Conservation (phyloP, 139 green algal species). For the Dunaliella primolecta region DNA sequence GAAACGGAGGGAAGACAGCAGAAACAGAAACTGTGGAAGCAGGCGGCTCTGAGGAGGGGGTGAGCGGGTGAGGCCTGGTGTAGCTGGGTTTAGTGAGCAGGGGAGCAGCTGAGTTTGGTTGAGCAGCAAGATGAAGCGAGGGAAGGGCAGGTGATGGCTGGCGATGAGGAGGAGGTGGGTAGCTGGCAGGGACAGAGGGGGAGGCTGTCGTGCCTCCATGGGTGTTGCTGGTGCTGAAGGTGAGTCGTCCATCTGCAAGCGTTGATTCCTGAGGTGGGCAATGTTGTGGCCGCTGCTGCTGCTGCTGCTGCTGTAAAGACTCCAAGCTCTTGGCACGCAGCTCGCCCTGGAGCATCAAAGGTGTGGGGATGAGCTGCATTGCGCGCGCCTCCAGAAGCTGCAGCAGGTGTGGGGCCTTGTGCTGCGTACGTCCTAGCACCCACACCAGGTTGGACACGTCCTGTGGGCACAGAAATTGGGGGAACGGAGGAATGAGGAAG, state of each 20-base stretch:
- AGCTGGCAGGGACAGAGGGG: neutral
- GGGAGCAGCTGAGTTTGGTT: neutral
- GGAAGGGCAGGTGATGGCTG: neutral
- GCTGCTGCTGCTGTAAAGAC: too few species aligned
- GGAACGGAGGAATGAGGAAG: too few species aligned
- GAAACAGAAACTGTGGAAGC: neutral
- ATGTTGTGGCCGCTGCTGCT: too few species aligned
- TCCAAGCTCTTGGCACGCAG: too few species aligned
- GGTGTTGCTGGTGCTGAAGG: neutral
- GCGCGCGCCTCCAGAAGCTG: neutral
- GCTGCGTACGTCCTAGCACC: slow-evolving; percentile 17
- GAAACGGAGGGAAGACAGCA: neutral
- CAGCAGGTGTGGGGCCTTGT: slow-evolving; percentile 5
- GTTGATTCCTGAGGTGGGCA: too few species aligned
- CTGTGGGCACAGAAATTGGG: slow-evolving; percentile 10
- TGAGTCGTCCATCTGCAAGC: neutral
- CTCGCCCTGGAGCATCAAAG: too few species aligned
- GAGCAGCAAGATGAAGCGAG: neutral
- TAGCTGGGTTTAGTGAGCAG: neutral
- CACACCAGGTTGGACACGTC: slow-evolving; percentile 28
- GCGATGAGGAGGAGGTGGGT: neutral
- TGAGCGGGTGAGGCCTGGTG: neutral
- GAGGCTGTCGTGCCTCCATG: neutral
- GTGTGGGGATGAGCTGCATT: neutral
- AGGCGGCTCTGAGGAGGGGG: neutral